These are phyloP conservation scores for Cladosporium phlei DNA, from an alignment of 2,329 filamentous ascomycete genomes.

Conservation along the genomic window DNA sequence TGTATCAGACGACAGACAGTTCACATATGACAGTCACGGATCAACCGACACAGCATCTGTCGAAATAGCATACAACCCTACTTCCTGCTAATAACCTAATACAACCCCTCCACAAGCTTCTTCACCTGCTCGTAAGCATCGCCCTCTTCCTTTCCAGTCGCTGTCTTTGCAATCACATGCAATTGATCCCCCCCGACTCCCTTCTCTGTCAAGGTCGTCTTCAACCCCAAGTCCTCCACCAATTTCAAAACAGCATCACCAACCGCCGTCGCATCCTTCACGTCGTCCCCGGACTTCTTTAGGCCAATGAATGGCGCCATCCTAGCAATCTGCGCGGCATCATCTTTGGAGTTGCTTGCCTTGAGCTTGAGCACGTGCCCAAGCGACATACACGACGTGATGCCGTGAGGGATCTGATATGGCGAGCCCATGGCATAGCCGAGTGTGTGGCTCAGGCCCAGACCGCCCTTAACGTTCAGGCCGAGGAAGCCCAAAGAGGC, in stretches of 20 bases:
- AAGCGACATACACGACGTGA: constrained; percentile 52
- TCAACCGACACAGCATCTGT: too few species aligned
- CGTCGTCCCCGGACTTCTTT: constrained; percentile 35
- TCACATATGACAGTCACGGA: too few species aligned
- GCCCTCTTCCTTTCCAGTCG: constrained; percentile 41
- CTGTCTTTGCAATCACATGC: constrained; percentile 40
- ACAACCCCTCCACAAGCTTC: constrained; percentile 41
- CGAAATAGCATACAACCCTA: too few species aligned
- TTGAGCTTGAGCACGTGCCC: constrained; percentile 53
- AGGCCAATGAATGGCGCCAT: constrained; percentile 43
- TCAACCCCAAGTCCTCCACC: constrained; percentile 41
- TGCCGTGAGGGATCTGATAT: constrained; percentile 53
- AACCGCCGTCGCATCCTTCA: constrained; percentile 42
- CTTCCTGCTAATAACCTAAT: too few species aligned
- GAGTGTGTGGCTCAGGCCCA: constrained; percentile 42
- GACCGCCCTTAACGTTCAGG: constrained; percentile 46
- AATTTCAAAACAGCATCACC: constrained; percentile 42
- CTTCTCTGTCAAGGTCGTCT: constrained; percentile 44
- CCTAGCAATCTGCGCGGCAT: constrained; percentile 44
- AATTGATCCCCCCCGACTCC: constrained; percentile 40
- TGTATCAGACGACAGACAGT: too few species aligned
- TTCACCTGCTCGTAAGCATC: constrained; percentile 41
- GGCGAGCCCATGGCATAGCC: constrained; percentile 52
- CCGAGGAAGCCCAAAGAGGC: constrained; percentile 48
- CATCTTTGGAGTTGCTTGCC: constrained; percentile 37